Conservation (phyloP, 495 filamentous ascomycete species). For the Tuber indicum region DNA sequence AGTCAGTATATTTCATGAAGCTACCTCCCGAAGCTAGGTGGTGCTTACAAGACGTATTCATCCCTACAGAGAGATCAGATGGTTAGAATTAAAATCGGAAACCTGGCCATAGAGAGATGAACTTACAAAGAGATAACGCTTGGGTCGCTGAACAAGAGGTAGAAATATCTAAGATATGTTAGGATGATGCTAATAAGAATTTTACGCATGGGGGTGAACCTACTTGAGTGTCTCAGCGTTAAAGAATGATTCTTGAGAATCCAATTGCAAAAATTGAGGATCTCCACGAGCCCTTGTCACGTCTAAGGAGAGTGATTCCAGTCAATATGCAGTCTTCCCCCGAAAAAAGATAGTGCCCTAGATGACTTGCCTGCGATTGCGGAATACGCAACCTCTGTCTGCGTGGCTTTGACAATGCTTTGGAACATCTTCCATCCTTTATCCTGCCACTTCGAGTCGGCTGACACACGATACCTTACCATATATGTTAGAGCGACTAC, state of each 20-base stretch:
- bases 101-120: not conserved
- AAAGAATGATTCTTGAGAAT: conserved; percentile 49
- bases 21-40: conserved; percentile 9
- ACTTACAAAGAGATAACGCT: conserved; percentile 54
- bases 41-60: conserved; percentile 56
- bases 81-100: not conserved
- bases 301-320: conserved; percentile 16
- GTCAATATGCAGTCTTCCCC: not conserved
- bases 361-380: conserved; percentile 43
- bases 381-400: conserved; percentile 49
- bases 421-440: conserved; percentile 59
- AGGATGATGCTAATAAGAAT: conserved; percentile 46
- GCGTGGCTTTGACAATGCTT: conserved; percentile 45
- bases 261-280: conserved; percentile 26
- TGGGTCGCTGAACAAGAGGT: conserved; percentile 72
- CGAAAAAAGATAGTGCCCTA: not conserved
- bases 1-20: conserved; percentile 33
- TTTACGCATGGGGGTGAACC: conserved; percentile 7
- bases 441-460: conserved; percentile 50
- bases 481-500: conserved; percentile 12
- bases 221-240: conserved; percentile 50
- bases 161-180: conserved; percentile 92
- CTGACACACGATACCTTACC: conserved; percentile 53
- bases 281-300: conserved; percentile 19
- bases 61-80: conserved; percentile 41